A percentile compares a stretch with the other conserved stretches of the same genome.
Evolutionary conservation across 371 early-diverging fungal species (phyloP).

Genomic region (Mucor saturninus): DNA sequence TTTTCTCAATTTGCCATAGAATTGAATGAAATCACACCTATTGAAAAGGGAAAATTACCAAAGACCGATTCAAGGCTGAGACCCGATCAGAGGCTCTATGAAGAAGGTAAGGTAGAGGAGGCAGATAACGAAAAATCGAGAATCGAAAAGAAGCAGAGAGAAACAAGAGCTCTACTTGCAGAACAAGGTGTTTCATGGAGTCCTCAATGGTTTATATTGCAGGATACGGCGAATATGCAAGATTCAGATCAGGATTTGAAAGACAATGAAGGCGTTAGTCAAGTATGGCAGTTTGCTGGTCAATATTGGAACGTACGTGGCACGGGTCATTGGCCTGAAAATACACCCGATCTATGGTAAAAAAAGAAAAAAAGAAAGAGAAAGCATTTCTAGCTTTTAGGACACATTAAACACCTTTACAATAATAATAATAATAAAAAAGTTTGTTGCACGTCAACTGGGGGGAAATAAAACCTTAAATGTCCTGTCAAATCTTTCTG

Average conservation of each 20-base stretch:
- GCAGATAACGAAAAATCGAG: constrained; percentile 84
- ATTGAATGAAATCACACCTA: constrained; percentile 76
- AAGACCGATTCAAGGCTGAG: constrained; percentile 88
- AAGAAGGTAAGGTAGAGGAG: constrained; percentile 65
- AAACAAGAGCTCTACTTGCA: constrained; percentile 28
- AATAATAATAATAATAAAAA: no score
- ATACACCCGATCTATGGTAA: constrained; percentile 44
- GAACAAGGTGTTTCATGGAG: neutral
- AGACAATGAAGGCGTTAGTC: constrained; percentile 35
- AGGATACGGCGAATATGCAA: neutral
- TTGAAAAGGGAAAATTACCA: constrained; percentile 69
- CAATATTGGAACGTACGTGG: constrained; percentile 78
- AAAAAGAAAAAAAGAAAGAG: no score
- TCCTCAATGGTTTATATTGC: constrained; percentile 14
- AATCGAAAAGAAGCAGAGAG: constrained; percentile 87
- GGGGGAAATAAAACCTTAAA: no score
- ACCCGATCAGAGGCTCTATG: constrained; percentile 86
- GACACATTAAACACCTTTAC: neutral
- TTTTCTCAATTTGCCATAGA: constrained; percentile 86
- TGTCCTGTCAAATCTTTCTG: neutral
- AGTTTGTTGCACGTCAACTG: no score
- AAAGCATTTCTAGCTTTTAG: neutral
- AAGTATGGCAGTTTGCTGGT: constrained; percentile 73
- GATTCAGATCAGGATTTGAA: neutral
- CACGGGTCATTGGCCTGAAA: constrained; percentile 41